Conservation (phyloP, 2,329 filamentous ascomycete genomes). For the Huntiella omanensis region DNA sequence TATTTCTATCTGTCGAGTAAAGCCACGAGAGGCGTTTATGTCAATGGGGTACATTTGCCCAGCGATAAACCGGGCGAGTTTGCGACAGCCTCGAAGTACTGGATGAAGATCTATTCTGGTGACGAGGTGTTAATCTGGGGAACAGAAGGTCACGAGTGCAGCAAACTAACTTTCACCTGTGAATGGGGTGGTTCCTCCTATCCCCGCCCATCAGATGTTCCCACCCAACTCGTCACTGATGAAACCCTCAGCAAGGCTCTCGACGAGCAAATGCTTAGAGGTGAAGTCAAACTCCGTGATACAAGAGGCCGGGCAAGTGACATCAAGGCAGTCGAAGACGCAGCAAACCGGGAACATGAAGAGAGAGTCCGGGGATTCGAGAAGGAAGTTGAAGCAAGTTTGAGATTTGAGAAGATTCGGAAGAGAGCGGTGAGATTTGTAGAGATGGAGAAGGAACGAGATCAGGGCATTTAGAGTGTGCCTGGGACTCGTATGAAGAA, state of each 20-base stretch:
- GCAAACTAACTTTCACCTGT: conserved; percentile 32
- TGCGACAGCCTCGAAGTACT: conserved; percentile 34
- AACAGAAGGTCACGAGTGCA: conserved; percentile 22
- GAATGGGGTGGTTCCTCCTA: conserved; percentile 35
- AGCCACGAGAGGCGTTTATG: conserved; percentile 51
- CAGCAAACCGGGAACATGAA: conserved; percentile 26
- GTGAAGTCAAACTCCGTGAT: conserved; percentile 25
- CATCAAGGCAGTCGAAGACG: conserved; percentile 13
- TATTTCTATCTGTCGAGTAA: conserved; percentile 66
- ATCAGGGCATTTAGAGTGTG: conserved; percentile 6
- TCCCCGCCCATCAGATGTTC: neutral
- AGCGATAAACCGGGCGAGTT: conserved; percentile 36
- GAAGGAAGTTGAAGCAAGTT: conserved; percentile 29
- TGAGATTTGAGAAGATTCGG: conserved; percentile 29
- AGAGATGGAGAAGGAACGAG: conserved; percentile 11
- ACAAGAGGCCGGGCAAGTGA: conserved; percentile 20
- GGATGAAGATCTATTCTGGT: conserved; percentile 55
- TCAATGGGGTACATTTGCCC: conserved; percentile 53
- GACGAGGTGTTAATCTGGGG: conserved; percentile 61
- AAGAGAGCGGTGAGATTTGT: conserved; percentile 26
- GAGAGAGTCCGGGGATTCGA: conserved; percentile 24
- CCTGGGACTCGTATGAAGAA: no score
- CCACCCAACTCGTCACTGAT: conserved; percentile 12
- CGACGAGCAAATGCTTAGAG: conserved; percentile 28
- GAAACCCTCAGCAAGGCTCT: conserved; percentile 26